phyloP scores from a whole-genome alignment of 2,329 filamentous ascomycete genomes.

The Madurella fahalii region DNA sequence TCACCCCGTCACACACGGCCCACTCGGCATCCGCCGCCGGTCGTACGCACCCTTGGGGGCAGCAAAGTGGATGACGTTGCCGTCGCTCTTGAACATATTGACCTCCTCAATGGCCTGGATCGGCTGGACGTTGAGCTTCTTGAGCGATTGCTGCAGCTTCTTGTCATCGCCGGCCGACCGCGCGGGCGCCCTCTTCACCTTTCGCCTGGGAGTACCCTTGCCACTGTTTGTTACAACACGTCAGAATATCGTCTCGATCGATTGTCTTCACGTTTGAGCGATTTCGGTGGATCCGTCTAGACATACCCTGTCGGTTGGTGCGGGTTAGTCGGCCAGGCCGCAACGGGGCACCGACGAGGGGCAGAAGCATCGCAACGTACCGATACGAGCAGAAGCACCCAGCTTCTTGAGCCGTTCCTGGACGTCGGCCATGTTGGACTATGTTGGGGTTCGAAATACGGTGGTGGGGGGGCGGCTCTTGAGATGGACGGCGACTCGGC shows the following conservation, averaged over 20 bases:
- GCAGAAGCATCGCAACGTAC: constrained; percentile 47
- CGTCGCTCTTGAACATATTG: constrained; percentile 99
- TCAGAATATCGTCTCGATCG: constrained; percentile 18
- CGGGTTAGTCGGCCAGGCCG: constrained; percentile 21
- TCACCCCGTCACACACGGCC: neutral
- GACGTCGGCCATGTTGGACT: constrained; percentile 47
- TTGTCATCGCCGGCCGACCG: constrained; percentile 95
- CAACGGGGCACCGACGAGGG: constrained; percentile 11
- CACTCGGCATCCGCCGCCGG: constrained; percentile 3
- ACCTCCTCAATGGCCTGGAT: constrained; percentile 99
- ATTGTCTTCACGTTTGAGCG: constrained; percentile 3
- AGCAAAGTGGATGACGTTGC: constrained; percentile 99
- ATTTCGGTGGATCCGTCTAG: constrained; percentile 13
- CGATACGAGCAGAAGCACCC: constrained; percentile 56
- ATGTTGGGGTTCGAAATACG: constrained; percentile 10
- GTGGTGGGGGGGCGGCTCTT: constrained; percentile 18
- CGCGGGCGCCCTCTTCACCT: constrained; percentile 97
- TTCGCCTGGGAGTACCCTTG: constrained; percentile 96
- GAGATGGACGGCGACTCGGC: constrained; percentile 21
- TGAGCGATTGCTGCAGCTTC: constrained; percentile 95
- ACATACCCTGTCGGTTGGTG: constrained; percentile 29
- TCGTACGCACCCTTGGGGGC: constrained; percentile 81
- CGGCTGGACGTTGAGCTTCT: constrained; percentile 99
- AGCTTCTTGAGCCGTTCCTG: constrained; percentile 60
- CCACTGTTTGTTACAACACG: constrained; percentile 52